phyloP scores from a whole-genome alignment of 1,284 basidiomycete species.

The Inonotus hispidus region DNA sequence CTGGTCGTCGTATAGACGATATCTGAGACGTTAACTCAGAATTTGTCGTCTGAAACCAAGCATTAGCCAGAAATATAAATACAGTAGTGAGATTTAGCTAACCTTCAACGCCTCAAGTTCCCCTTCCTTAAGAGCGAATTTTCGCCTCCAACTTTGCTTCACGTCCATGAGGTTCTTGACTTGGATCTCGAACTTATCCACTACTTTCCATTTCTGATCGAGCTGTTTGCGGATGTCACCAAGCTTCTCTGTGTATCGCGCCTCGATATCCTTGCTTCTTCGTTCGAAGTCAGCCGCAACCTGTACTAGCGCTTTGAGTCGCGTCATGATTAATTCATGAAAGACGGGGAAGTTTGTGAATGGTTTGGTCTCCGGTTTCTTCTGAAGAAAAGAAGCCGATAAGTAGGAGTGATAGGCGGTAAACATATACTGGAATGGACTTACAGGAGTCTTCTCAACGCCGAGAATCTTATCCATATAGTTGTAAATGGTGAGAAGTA shows the following conservation, averaged over 20 bases:
- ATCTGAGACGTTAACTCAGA: constrained; percentile 75
- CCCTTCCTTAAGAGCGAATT: constrained; percentile 77
- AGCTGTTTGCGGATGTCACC: constrained; percentile 82
- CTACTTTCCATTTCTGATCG: constrained; percentile 84
- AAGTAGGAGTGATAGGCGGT: neutral
- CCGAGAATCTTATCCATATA: constrained; percentile 94
- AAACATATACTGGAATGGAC: constrained; percentile 30
- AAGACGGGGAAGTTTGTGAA: constrained; percentile 93
- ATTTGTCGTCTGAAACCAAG: constrained; percentile 54
- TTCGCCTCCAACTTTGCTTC: constrained; percentile 83
- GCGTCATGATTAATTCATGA: constrained; percentile 89
- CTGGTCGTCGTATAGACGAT: constrained; percentile 57
- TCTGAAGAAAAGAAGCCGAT: constrained; percentile 35
- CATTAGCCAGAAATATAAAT: neutral
- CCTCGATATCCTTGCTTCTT: constrained; percentile 78
- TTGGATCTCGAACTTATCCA: constrained; percentile 89
- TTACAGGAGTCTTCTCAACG: constrained; percentile 76
- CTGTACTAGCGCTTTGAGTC: constrained; percentile 78
- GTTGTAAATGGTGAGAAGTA: constrained; percentile 89
- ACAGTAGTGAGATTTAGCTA: neutral
- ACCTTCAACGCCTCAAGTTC: constrained; percentile 84
- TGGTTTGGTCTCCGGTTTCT: constrained; percentile 82
- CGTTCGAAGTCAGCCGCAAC: constrained; percentile 86
- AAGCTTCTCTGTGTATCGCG: constrained; percentile 64
- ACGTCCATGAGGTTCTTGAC: constrained; percentile 82